A percentile compares a stretch with the other conserved stretches of the same genome.
Conservation (phyloP, 257 asterid species). For the Penstemon barbatus region DNA sequence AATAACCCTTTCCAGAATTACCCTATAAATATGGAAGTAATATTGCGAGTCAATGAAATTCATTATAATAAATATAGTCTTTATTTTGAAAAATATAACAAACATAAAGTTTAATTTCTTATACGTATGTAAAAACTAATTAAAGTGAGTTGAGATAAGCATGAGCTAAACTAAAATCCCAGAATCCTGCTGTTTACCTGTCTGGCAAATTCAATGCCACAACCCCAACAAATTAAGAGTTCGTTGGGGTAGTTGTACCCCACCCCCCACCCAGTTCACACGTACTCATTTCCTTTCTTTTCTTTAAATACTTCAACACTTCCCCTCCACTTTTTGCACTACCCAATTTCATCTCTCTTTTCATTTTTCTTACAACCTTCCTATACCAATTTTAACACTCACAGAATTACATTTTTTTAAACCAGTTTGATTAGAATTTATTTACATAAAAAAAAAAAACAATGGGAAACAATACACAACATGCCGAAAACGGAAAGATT, state of each 20-base stretch:
- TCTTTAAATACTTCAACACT: constrained; percentile 45
- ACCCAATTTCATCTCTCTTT: constrained; percentile 1
- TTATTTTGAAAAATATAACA: too few species aligned
- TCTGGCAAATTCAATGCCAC: constrained; percentile 55
- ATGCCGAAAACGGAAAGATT: constrained; percentile 24
- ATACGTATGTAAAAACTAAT: not conserved
- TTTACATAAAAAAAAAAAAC: not conserved
- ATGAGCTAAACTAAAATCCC: not conserved
- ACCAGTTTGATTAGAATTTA: too few species aligned
- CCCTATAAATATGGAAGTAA: too few species aligned
- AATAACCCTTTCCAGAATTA: too few species aligned
- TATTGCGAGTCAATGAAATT: too few species aligned
- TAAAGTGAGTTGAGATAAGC: not conserved
- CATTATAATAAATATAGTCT: too few species aligned
- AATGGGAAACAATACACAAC: constrained; percentile 38
- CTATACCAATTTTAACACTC: not conserved
- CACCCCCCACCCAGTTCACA: not conserved
- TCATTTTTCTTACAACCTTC: not conserved
- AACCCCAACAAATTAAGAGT: constrained; percentile 45
- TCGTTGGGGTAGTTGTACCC: constrained; percentile 68
- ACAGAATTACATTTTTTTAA: too few species aligned
- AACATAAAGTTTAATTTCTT: too few species aligned
- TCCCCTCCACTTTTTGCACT: constrained; percentile 27
- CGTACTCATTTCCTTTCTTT: not conserved
- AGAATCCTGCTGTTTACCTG: constrained; percentile 33